A percentile compares a stretch with the other conserved stretches of the same genome.
Evolutionary conservation across 441 rosid species (phyloP).

Genomic region (Erodium texanum): DNA sequence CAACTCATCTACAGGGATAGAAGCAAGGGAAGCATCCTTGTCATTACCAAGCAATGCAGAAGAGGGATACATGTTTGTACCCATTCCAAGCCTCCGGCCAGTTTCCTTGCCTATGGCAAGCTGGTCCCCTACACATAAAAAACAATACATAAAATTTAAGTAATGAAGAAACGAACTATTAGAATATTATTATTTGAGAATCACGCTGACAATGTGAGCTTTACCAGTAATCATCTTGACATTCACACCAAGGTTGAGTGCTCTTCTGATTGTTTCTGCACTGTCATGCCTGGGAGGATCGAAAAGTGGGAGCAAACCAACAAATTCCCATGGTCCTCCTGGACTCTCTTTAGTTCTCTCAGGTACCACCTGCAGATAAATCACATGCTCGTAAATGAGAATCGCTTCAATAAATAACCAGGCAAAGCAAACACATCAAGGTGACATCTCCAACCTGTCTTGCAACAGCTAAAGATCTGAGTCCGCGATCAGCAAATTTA

Average conservation of each 20-base stretch:
- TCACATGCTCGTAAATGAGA: too few relatives aligned
- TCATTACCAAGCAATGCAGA: conserved; percentile 54
- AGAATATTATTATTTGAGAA: conserved; percentile 25
- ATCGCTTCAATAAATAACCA: too few relatives aligned
- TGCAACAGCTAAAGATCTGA: conserved; percentile 49
- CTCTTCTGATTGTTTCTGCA: conserved; percentile 63
- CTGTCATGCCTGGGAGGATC: conserved; percentile 78
- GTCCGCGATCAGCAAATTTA: conserved; percentile 54
- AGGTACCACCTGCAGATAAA: conserved; percentile 43
- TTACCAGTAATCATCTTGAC: conserved; percentile 72
- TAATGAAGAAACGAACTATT: not conserved
- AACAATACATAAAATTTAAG: not conserved
- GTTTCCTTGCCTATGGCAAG: conserved; percentile 69
- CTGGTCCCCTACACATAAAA: conserved; percentile 56
- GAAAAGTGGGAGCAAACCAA: conserved; percentile 59
- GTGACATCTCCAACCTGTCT: too few relatives aligned
- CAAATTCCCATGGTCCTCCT: conserved; percentile 60
- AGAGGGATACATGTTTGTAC: conserved; percentile 78
- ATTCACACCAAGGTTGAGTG: conserved; percentile 60
- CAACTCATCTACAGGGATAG: conserved; percentile 45
- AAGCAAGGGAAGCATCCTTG: conserved; percentile 33
- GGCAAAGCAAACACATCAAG: too few relatives aligned
- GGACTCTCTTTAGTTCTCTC: conserved; percentile 40
- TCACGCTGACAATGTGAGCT: conserved; percentile 86
- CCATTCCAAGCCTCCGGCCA: conserved; percentile 51